phyloP scores from a whole-genome alignment of 2,329 filamentous ascomycete species.

The Talaromyces sp. region DNA sequence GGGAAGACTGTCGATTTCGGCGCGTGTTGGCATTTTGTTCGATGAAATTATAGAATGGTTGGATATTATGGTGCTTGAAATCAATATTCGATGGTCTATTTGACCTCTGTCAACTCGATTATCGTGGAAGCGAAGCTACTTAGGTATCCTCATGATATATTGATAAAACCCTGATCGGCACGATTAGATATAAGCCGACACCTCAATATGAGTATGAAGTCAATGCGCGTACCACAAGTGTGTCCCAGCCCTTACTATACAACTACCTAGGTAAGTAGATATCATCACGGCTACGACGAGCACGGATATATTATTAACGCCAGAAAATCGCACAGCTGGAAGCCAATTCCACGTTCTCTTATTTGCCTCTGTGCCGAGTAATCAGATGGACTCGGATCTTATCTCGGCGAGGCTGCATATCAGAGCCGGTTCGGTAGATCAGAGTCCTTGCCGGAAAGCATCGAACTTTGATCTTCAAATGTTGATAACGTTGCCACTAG shows the following conservation, averaged over 20 bases:
- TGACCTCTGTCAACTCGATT: background rate
- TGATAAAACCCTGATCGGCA: background rate
- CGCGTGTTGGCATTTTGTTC: background rate
- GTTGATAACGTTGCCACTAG: background rate
- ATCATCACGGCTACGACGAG: too few species aligned
- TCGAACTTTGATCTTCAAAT: background rate
- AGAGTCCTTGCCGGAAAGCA: background rate
- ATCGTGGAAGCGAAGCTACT: background rate
- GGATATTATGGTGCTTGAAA: background rate
- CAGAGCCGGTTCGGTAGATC: background rate
- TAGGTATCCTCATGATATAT: too few species aligned
- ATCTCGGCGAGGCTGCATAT: background rate
- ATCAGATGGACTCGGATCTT: background rate
- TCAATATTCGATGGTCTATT: background rate
- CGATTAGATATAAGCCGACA: background rate
- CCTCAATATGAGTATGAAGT: too few species aligned
- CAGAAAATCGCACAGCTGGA: background rate
- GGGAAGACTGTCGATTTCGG: slow-evolving; percentile 9
- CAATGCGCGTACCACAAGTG: background rate
- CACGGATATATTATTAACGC: background rate
- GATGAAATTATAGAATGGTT: background rate
- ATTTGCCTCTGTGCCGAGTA: background rate
- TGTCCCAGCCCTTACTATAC: too few species aligned
- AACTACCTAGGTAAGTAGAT: too few species aligned
- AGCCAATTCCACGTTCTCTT: background rate